Evolutionary conservation across 371 early-diverging fungal species (phyloP).

Genomic region (Mucor mucedo): DNA sequence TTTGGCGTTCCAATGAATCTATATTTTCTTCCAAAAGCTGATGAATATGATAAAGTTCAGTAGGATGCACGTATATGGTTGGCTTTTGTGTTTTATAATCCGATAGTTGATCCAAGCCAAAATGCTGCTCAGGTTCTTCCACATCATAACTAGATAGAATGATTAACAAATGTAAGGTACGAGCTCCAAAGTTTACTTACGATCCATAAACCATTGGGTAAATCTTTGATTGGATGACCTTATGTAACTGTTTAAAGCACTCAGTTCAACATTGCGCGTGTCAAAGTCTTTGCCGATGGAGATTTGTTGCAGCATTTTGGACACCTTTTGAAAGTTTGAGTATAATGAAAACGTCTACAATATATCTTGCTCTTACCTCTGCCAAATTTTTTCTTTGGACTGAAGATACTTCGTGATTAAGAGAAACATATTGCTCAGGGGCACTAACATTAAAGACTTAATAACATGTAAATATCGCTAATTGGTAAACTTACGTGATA

Average conservation of each 20-base stretch:
- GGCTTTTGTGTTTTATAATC: slow-evolving; percentile 91
- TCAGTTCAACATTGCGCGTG: slow-evolving; percentile 71
- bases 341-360: too few species aligned
- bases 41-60: slow-evolving; percentile 91
- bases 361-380: slow-evolving; percentile 52
- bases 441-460: slow-evolving; percentile 43
- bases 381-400: slow-evolving; percentile 95
- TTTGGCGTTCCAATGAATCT: slow-evolving; percentile 62
- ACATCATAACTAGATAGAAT: slow-evolving; percentile 69
- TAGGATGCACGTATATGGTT: slow-evolving; percentile 86
- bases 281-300: slow-evolving; percentile 80
- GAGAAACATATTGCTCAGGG: slow-evolving; percentile 95
- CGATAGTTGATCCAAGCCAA: slow-evolving; percentile 88
- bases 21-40: slow-evolving; percentile 78
- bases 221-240: slow-evolving; percentile 74
- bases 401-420: slow-evolving; percentile 81
- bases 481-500: slow-evolving; percentile 61
- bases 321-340: slow-evolving; percentile 36
- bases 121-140: slow-evolving; percentile 85
- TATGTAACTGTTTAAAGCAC: slow-evolving; percentile 84
- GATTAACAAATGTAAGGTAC: slow-evolving; percentile 12
- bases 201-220: slow-evolving; percentile 73
- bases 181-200: background rate
- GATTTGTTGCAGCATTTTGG: slow-evolving; percentile 93
- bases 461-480: background rate